phyloP scores from a whole-genome alignment of 2,329 filamentous ascomycete genomes.

The Chaetomium olivaceum region DNA sequence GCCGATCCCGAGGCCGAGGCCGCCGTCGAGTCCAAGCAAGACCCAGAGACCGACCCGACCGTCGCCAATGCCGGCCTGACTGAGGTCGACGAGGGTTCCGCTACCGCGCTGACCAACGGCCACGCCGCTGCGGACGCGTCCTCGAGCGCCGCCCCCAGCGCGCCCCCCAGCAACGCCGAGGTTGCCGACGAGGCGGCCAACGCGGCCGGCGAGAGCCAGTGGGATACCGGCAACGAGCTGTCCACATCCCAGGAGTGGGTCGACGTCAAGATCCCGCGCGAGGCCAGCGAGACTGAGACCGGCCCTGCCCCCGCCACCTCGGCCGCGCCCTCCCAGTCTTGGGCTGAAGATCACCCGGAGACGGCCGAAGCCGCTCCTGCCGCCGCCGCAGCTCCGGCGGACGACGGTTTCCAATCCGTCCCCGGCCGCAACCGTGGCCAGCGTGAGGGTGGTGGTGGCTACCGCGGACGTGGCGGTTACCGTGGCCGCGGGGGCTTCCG shows the following conservation, averaged over 20 bases:
- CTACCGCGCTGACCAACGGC: conserved; percentile 46
- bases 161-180: conserved; percentile 51
- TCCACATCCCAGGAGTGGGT: conserved; percentile 70
- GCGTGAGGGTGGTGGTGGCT: conserved; percentile 49
- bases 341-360: conserved; percentile 78
- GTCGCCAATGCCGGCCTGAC: conserved; percentile 66
- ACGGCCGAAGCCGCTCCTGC: conserved; percentile 38
- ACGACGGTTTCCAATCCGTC: conserved; percentile 74
- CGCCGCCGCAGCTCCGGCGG: conserved; percentile 41
- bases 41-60: conserved; percentile 62
- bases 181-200: conserved; percentile 57
- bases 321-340: conserved; percentile 61
- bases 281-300: conserved; percentile 72
- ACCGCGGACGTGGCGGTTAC: conserved; percentile 48
- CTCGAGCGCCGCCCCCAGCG: conserved; percentile 40
- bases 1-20: conserved; percentile 33
- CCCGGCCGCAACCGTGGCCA: conserved; percentile 58
- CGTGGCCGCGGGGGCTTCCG: conserved; percentile 49
- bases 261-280: conserved; percentile 64
- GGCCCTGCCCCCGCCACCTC: conserved; percentile 62
- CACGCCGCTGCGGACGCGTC: conserved; percentile 40
- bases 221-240: conserved; percentile 55
- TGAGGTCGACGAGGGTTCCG: conserved; percentile 59
- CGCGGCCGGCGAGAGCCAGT: conserved; percentile 64
- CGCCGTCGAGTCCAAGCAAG: conserved; percentile 34